Conservation (phyloP, 345 rosid species). For the Salix suchowensis region DNA sequence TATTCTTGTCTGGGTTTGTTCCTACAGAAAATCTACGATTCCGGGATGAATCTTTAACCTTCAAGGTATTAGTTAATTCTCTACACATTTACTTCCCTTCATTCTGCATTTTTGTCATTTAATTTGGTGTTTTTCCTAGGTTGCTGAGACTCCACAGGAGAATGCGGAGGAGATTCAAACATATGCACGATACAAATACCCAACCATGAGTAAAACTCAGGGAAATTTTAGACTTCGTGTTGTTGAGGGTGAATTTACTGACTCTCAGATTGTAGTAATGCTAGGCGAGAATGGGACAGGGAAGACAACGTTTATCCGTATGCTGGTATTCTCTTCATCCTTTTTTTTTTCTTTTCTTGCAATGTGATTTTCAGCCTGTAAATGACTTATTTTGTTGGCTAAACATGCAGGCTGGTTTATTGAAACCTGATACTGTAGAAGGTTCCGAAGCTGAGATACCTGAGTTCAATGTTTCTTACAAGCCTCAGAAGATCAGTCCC, state of each 20-base stretch:
- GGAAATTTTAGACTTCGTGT: constrained; percentile 80
- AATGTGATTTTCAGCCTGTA: neutral
- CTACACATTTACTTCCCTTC: neutral
- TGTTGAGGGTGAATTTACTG: constrained; percentile 94
- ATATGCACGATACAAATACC: constrained; percentile 91
- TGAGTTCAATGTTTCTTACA: constrained; percentile 93
- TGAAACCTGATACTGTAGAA: constrained; percentile 78
- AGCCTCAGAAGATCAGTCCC: constrained; percentile 97
- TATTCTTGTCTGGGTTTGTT: constrained; percentile 93
- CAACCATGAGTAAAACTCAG: constrained; percentile 83
- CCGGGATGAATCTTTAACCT: constrained; percentile 88
- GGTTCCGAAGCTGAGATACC: constrained; percentile 82
- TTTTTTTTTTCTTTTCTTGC: neutral
- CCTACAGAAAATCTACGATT: constrained; percentile 93
- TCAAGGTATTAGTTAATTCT: constrained; percentile 55
- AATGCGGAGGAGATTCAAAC: constrained; percentile 83
- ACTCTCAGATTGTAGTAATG: constrained; percentile 96
- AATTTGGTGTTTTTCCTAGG: constrained; percentile 42
- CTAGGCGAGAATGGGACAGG: constrained; percentile 99
- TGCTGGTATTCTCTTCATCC: constrained; percentile 62
- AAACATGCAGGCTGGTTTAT: constrained; percentile 70
- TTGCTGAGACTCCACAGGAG: constrained; percentile 97
- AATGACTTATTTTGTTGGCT: constrained; percentile 11
- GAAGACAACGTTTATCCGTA: constrained; percentile 93
- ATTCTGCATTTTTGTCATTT: neutral